These are phyloP conservation scores for Penicillium expansum DNA, from an alignment of 2,329 filamentous ascomycete genomes.

Conservation along the genomic window DNA sequence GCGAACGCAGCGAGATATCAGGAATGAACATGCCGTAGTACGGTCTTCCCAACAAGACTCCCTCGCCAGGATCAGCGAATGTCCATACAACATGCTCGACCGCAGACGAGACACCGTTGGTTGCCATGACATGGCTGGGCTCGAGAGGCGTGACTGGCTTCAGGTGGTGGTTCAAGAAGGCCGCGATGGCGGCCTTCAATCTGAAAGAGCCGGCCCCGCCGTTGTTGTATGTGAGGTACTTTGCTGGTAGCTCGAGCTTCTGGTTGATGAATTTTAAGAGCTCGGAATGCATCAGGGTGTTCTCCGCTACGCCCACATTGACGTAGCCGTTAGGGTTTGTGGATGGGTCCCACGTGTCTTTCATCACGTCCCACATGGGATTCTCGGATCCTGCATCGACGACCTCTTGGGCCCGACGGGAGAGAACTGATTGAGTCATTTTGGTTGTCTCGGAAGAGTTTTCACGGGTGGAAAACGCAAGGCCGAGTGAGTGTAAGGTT, in stretches of 20 bases:
- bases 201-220: constrained; percentile 30
- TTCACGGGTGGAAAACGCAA: neutral
- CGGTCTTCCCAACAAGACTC: constrained; percentile 36
- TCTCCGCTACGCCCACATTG: constrained; percentile 54
- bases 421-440: constrained; percentile 8
- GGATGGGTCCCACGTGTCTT: constrained; percentile 45
- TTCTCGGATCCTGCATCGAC: constrained; percentile 11
- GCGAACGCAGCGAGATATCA: constrained; percentile 47
- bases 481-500: neutral
- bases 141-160: constrained; percentile 27
- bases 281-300: constrained; percentile 51
- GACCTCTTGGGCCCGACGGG: constrained; percentile 17
- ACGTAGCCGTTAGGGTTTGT: constrained; percentile 44
- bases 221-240: constrained; percentile 41
- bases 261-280: constrained; percentile 45
- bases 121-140: constrained; percentile 30
- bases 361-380: constrained; percentile 46
- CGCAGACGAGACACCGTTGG: constrained; percentile 36
- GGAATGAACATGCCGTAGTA: constrained; percentile 50
- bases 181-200: constrained; percentile 28
- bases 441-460: neutral
- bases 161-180: constrained; percentile 35
- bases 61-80: constrained; percentile 35
- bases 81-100: constrained; percentile 38
- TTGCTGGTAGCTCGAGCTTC: constrained; percentile 34